These are phyloP conservation scores for Colletotrichum tanaceti DNA, from an alignment of 2,329 filamentous ascomycete species.

Conservation along the genomic window DNA sequence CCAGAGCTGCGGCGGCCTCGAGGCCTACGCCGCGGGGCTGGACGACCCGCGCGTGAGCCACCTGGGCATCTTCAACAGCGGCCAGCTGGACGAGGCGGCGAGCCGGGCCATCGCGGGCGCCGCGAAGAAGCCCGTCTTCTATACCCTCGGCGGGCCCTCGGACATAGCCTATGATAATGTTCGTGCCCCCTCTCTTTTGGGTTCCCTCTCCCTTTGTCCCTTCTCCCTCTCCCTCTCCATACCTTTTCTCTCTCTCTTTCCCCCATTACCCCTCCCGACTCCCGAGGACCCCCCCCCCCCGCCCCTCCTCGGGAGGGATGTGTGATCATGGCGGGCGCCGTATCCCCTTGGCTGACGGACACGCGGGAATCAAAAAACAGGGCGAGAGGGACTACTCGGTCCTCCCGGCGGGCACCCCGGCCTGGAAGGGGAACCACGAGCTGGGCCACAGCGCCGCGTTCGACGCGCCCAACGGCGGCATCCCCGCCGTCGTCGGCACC, in stretches of 20 bases:
- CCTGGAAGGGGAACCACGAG: conserved; percentile 26
- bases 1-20: conserved; percentile 30
- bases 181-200: not conserved
- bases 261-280: too few species aligned
- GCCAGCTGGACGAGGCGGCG: not conserved
- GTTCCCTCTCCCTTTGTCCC: too few species aligned
- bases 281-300: too few species aligned
- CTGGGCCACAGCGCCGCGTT: conserved; percentile 31
- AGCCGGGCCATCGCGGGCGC: conserved; percentile 3
- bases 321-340: too few species aligned
- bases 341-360: too few species aligned
- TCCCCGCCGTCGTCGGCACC: conserved; percentile 11
- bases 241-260: too few species aligned
- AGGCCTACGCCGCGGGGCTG: conserved; percentile 20
- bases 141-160: conserved; percentile 14
- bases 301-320: too few species aligned
- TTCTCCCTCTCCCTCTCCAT: too few species aligned
- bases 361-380: not conserved
- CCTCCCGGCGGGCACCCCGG: conserved; percentile 13
- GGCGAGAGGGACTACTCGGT: conserved; percentile 27
- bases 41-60: conserved; percentile 19
- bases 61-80: conserved; percentile 33
- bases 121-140: conserved; percentile 26
- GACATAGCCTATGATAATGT: conserved; percentile 22
- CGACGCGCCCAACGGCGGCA: conserved; percentile 18